Percentiles rank a stretch among this genome's conserved stretches.
Evolutionary conservation across 148 eudicot species (phyloP).

Genomic region (Cornus suecica): DNA sequence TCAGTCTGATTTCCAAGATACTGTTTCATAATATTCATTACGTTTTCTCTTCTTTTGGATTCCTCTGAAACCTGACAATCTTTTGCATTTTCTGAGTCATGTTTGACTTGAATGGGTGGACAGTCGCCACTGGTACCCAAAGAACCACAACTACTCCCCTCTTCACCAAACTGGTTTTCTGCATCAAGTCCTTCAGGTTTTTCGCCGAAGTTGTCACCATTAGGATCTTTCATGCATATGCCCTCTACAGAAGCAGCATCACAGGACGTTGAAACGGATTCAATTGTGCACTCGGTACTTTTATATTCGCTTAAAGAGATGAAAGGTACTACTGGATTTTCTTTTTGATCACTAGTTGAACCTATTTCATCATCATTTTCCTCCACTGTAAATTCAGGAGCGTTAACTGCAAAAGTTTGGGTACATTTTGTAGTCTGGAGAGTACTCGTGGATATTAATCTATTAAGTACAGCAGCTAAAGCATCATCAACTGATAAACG

Average conservation of each 20-base stretch:
- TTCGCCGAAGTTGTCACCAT: slow-evolving; percentile 10
- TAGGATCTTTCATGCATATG: slow-evolving; percentile 6
- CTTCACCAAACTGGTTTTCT: slow-evolving; percentile 18
- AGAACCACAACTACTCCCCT: slow-evolving; percentile 4
- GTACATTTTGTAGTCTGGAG: slow-evolving; percentile 21
- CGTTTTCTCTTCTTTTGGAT: slow-evolving; percentile 19
- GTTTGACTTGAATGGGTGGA: slow-evolving; percentile 19
- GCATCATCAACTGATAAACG: slow-evolving; percentile 75
- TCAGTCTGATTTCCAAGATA: slow-evolving; percentile 9
- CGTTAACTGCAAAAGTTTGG: slow-evolving; percentile 18
- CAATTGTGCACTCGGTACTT: slow-evolving; percentile 4
- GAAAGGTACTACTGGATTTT: slow-evolving; percentile 19
- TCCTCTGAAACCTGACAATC: slow-evolving; percentile 18
- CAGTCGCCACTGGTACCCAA: slow-evolving; percentile 7
- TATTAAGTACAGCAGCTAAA: slow-evolving; percentile 82
- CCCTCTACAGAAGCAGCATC: slow-evolving; percentile 8
- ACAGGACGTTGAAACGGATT: slow-evolving; percentile 9
- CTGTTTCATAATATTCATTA: slow-evolving; percentile 16
- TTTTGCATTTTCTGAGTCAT: slow-evolving; percentile 5
- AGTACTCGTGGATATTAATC: slow-evolving; percentile 46
- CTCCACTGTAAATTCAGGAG: slow-evolving; percentile 21
- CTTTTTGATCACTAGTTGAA: slow-evolving; percentile 17
- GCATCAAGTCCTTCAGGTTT: slow-evolving; percentile 25
- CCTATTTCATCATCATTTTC: slow-evolving; percentile 11
- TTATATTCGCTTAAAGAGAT: slow-evolving; percentile 11